Conservation (phyloP, 768 basidiomycete genomes). For the Termitomyces heimii region DNA sequence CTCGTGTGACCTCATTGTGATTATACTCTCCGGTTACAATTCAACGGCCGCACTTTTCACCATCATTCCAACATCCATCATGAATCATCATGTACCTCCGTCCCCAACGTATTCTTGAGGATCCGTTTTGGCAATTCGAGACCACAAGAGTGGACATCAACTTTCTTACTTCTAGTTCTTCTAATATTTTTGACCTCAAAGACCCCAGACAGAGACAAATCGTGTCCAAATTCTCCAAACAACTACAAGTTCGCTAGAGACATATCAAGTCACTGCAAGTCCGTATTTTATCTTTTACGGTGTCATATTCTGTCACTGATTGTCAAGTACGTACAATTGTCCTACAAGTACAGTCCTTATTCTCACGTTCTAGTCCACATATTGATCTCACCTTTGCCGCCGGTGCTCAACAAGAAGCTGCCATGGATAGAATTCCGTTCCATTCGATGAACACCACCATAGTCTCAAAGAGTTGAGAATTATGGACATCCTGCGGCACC, state of each 20-base stretch:
- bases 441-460: constrained; percentile 3
- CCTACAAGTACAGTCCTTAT: not conserved
- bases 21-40: too few species aligned
- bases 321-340: not conserved
- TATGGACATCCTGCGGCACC: not conserved
- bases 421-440: constrained; percentile 3
- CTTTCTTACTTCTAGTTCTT: not conserved
- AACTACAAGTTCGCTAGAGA: not conserved
- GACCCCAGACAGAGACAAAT: not conserved
- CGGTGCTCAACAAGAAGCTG: constrained; percentile 5
- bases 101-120: not conserved
- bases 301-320: not conserved
- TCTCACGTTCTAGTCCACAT: not conserved
- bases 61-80: not conserved
- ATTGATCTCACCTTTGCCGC: not conserved
- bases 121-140: not conserved
- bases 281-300: not conserved
- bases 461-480: not conserved
- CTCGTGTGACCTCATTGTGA: too few species aligned
- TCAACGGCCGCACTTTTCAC: too few species aligned
- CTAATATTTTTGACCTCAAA: not conserved
- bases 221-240: not conserved
- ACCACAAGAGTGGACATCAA: not conserved
- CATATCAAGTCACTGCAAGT: not conserved
- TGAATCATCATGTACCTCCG: not conserved